These are phyloP conservation scores for Musa balbisiana DNA, from an alignment of 202 grass and related monocot species.

Conservation along the genomic window DNA sequence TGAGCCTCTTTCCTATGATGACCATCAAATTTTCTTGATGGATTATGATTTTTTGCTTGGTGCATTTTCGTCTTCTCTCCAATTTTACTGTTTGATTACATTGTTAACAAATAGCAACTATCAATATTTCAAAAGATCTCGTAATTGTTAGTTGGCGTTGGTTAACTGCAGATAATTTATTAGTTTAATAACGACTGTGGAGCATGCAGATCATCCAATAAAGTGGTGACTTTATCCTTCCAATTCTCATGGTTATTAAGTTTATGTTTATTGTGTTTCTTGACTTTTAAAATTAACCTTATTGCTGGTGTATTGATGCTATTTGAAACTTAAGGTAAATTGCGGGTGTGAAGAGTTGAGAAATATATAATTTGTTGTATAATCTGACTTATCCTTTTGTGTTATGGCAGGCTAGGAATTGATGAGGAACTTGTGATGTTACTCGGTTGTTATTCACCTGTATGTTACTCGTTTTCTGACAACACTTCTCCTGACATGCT, in stretches of 20 bases:
- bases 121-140: too few species aligned
- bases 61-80: too few species aligned
- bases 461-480: conserved; percentile 28
- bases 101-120: too few species aligned
- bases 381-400: conserved; percentile 26
- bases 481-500: background rate
- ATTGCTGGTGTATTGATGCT: too few species aligned
- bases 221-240: background rate
- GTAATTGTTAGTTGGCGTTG: too few species aligned
- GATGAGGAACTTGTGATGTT: conserved; percentile 39
- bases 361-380: background rate
- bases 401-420: conserved; percentile 53
- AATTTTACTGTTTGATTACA: too few species aligned
- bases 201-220: background rate
- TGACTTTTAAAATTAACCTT: background rate
- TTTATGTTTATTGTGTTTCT: too few species aligned
- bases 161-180: too few species aligned
- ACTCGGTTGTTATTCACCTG: conserved; percentile 64
- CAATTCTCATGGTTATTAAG: background rate
- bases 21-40: too few species aligned
- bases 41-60: conserved; percentile 3
- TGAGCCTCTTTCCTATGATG: too few species aligned
- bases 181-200: too few species aligned
- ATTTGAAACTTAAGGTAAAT: background rate
- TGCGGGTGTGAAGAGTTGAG: background rate